Conservation (phyloP, 306 rosid genomes). For the Lathyrus aphaca region DNA sequence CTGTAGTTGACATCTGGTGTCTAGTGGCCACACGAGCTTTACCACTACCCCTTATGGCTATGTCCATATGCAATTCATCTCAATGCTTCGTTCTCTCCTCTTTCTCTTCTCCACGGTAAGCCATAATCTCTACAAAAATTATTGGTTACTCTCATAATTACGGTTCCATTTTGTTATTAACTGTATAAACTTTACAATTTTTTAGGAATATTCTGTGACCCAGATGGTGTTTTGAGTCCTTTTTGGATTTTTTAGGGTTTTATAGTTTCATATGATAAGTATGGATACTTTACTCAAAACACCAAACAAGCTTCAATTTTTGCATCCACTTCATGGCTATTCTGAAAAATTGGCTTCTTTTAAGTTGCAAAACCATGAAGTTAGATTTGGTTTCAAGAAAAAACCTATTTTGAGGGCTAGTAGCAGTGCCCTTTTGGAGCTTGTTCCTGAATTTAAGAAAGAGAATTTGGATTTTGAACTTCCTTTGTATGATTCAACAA, state of each 20-base stretch:
- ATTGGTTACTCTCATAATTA: background rate
- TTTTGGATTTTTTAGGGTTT: slow-evolving; percentile 37
- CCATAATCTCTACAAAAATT: slow-evolving; percentile 21
- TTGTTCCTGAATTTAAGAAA: slow-evolving; percentile 90
- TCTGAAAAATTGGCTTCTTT: slow-evolving; percentile 60
- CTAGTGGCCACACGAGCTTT: slow-evolving; percentile 58
- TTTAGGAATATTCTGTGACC: slow-evolving; percentile 21
- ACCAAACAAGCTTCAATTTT: slow-evolving; percentile 75
- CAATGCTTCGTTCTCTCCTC: slow-evolving; percentile 40
- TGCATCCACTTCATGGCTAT: slow-evolving; percentile 80
- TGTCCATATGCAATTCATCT: slow-evolving; percentile 24
- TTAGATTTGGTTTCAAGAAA: slow-evolving; percentile 65
- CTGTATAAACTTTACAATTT: slow-evolving; percentile 7
- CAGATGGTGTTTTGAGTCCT: slow-evolving; percentile 37
- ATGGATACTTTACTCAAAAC: slow-evolving; percentile 97
- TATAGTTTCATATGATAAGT: slow-evolving; percentile 27
- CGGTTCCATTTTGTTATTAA: slow-evolving; percentile 5
- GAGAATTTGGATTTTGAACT: slow-evolving; percentile 91
- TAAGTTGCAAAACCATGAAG: slow-evolving; percentile 64
- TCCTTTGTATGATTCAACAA: slow-evolving; percentile 78
- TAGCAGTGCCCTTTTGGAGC: slow-evolving; percentile 78
- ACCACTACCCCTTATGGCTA: slow-evolving; percentile 37
- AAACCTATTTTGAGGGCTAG: slow-evolving; percentile 60
- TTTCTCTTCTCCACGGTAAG: slow-evolving; percentile 50
- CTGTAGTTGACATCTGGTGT: slow-evolving; percentile 41